Evolutionary conservation across 495 filamentous ascomycete species (phyloP).

Genomic region (Aspergillus cristatus): DNA sequence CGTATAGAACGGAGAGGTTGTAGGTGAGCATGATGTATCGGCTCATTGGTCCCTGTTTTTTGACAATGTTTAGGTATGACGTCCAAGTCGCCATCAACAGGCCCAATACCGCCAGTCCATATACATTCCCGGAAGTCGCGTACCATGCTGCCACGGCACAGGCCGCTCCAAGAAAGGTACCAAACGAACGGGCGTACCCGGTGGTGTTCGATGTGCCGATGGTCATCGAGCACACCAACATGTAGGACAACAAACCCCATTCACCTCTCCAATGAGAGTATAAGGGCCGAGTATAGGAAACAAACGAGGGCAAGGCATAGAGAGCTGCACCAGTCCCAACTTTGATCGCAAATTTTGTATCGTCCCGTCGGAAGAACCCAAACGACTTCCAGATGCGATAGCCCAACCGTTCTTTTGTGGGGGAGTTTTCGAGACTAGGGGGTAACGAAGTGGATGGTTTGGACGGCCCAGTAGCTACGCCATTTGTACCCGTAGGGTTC

Average conservation of each 20-base stretch:
- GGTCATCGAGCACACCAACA: constrained; percentile 97
- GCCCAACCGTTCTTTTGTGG: constrained; percentile 27
- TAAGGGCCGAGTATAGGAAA: constrained; percentile 63
- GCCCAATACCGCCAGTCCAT: constrained; percentile 65
- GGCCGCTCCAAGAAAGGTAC: constrained; percentile 72
- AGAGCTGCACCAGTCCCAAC: constrained; percentile 81
- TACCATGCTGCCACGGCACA: constrained; percentile 73
- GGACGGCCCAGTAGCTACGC: not conserved
- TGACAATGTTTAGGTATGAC: constrained; percentile 80
- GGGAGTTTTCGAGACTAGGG: constrained; percentile 1
- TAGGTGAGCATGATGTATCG: constrained; percentile 91
- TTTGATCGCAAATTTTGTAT: constrained; percentile 77
- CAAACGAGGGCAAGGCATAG: constrained; percentile 80
- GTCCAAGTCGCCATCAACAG: constrained; percentile 72
- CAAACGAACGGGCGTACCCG: constrained; percentile 74
- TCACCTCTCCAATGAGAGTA: constrained; percentile 90
- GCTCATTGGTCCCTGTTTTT: constrained; percentile 80
- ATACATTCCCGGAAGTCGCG: constrained; percentile 59
- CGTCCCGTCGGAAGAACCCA: constrained; percentile 52
- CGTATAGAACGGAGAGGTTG: constrained; percentile 92
- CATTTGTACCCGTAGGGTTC: not conserved
- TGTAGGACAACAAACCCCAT: constrained; percentile 94
- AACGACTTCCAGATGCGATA: constrained; percentile 53
- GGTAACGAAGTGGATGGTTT: not conserved
- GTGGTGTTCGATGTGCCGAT: constrained; percentile 93